Percentiles rank a stretch among this genome's conserved stretches.
Evolutionary conservation across 2,329 filamentous ascomycete species (phyloP).

Genomic region (Berkeleyomyces basicola): DNA sequence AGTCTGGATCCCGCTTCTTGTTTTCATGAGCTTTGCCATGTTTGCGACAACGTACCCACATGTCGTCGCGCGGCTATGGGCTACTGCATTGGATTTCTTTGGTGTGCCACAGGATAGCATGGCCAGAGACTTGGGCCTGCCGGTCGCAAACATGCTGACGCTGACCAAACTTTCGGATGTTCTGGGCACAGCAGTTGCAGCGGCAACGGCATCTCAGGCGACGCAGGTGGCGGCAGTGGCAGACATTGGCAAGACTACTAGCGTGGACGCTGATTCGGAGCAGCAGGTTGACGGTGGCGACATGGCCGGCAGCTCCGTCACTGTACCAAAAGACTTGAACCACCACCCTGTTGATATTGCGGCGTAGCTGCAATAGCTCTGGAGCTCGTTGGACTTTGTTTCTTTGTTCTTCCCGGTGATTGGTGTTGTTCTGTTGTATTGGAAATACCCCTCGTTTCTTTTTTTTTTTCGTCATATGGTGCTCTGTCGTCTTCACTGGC

Average conservation of each 20-base stretch:
- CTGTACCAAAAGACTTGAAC: neutral
- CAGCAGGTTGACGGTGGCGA: neutral
- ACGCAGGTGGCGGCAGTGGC: neutral
- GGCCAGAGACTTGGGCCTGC: conserved; percentile 14
- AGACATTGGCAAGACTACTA: neutral
- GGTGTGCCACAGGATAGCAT: conserved; percentile 12
- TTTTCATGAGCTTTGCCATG: conserved; percentile 25
- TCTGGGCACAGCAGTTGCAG: conserved; percentile 10
- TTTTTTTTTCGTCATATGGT: conserved; percentile 1
- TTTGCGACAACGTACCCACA: conserved; percentile 27
- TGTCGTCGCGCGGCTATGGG: conserved; percentile 15
- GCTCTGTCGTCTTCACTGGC: neutral
- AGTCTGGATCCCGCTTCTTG: conserved; percentile 39
- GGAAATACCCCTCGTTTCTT: conserved; percentile 4
- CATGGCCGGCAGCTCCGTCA: neutral
- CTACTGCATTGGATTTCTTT: conserved; percentile 11
- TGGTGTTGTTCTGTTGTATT: conserved; percentile 5
- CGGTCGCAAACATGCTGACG: conserved; percentile 10
- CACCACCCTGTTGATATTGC: neutral
- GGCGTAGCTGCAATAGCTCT: neutral
- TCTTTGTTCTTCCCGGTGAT: neutral
- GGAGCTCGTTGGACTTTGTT: neutral
- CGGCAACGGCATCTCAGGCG: conserved; percentile 7
- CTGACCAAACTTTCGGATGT: conserved; percentile 12
- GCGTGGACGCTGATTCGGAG: too few species aligned